phyloP scores from a whole-genome alignment of 768 basidiomycete species.

The Paxillus ammoniavirescens region DNA sequence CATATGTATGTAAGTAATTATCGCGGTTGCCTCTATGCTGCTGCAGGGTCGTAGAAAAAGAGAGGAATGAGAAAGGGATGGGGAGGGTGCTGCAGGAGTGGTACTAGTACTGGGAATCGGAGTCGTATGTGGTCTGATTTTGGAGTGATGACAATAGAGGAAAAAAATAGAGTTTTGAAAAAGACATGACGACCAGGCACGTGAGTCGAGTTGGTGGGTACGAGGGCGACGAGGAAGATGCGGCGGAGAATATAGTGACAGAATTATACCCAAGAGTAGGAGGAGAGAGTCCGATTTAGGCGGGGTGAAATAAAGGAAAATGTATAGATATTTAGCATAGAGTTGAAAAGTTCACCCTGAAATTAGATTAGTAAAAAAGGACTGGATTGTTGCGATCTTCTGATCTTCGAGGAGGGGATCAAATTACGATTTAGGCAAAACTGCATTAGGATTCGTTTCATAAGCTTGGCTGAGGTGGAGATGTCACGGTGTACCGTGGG shows the following conservation, averaged over 20 bases:
- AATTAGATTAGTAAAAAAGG: background rate
- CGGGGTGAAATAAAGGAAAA: slow-evolving; percentile 11
- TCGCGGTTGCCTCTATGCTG: too few species aligned
- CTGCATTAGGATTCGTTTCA: slow-evolving; percentile 31
- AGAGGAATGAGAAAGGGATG: too few species aligned
- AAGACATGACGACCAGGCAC: slow-evolving; percentile 30
- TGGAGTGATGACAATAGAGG: slow-evolving; percentile 6
- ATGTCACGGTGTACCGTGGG: slow-evolving; percentile 32
- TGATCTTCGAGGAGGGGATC: slow-evolving; percentile 27
- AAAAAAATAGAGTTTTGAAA: slow-evolving; percentile 18
- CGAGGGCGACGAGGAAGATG: background rate
- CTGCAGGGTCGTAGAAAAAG: background rate
- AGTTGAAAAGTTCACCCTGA: background rate
- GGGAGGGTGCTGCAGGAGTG: too few species aligned
- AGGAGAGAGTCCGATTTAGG: slow-evolving; percentile 26
- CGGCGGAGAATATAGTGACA: too few species aligned
- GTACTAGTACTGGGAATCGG: too few species aligned
- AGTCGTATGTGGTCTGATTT: too few species aligned
- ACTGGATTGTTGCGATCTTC: slow-evolving; percentile 20
- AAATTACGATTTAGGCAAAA: background rate
- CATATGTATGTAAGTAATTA: background rate
- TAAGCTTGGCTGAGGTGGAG: slow-evolving; percentile 21
- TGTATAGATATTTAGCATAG: slow-evolving; percentile 8
- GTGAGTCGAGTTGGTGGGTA: slow-evolving; percentile 14
- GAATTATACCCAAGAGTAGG: background rate